phyloP scores from a whole-genome alignment of 805 yeast species.

The Naumovozyma dairenensis region DNA sequence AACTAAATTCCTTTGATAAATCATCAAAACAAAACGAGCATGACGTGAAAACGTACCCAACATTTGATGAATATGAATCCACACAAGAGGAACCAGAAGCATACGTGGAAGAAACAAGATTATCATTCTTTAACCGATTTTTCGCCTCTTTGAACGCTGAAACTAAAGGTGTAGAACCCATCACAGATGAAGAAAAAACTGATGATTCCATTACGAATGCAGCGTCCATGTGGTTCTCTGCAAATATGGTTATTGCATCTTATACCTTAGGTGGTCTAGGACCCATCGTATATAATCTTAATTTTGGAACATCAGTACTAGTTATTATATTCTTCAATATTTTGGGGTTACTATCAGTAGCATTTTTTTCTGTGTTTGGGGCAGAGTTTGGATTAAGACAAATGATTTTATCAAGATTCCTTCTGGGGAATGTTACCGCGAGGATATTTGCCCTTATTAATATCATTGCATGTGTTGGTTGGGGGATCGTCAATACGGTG shows the following conservation, averaged over 20 bases:
- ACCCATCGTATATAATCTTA: constrained; percentile 49
- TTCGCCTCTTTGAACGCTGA: constrained; percentile 35
- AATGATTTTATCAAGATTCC: constrained; percentile 67
- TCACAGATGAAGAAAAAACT: constrained; percentile 68
- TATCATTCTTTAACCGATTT: constrained; percentile 16
- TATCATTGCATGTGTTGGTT: constrained; percentile 79
- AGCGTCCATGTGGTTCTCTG: constrained; percentile 85
- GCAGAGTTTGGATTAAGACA: constrained; percentile 82
- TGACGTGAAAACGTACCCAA: background rate
- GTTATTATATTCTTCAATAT: constrained; percentile 62
- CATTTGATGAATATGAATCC: background rate
- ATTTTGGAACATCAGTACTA: constrained; percentile 64
- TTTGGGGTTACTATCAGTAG: constrained; percentile 69
- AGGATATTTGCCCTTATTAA: constrained; percentile 71
- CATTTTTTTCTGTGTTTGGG: constrained; percentile 74
- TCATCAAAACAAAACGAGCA: background rate
- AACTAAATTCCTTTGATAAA: background rate
- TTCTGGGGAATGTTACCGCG: constrained; percentile 66
- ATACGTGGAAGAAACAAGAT: constrained; percentile 9
- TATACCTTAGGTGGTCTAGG: constrained; percentile 69
- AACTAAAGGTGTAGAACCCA: constrained; percentile 69
- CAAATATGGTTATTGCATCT: constrained; percentile 80
- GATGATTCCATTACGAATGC: constrained; percentile 57
- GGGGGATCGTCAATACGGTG: constrained; percentile 90
- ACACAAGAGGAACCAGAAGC: constrained; percentile 4